Percentiles rank a stretch among this genome's conserved stretches.
Evolutionary conservation across 2,329 filamentous ascomycete species (phyloP).

Genomic region (Phialemonium atrogriseum): DNA sequence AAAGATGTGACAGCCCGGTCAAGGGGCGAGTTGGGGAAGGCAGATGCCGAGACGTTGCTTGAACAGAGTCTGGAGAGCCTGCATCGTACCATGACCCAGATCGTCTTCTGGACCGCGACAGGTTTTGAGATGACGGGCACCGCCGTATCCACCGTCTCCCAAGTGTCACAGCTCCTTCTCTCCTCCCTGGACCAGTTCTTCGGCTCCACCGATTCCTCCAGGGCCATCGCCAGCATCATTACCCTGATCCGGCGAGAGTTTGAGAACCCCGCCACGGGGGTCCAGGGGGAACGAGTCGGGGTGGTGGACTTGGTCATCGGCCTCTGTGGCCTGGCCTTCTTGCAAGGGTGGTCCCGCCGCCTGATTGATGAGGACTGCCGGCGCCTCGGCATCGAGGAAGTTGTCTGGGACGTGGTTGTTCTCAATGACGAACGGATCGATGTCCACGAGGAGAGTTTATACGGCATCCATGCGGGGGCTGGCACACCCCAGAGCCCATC

Average conservation of each 20-base stretch:
- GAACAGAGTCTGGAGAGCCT: conserved; percentile 48
- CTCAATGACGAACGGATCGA: conserved; percentile 51
- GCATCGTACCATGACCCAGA: conserved; percentile 47
- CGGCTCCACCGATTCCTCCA: conserved; percentile 60
- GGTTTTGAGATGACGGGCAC: conserved; percentile 51
- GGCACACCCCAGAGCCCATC: too few relatives aligned
- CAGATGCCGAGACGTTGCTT: conserved; percentile 48
- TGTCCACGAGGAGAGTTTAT: conserved; percentile 31
- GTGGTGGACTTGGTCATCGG: conserved; percentile 54
- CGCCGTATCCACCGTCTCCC: conserved; percentile 44
- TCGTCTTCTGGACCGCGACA: conserved; percentile 54
- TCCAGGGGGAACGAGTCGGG: conserved; percentile 49
- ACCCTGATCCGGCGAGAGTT: conserved; percentile 57
- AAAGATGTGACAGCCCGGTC: conserved; percentile 38
- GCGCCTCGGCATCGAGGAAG: conserved; percentile 41
- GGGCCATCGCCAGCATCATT: conserved; percentile 59
- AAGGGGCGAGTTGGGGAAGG: conserved; percentile 35
- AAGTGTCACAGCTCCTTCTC: conserved; percentile 49
- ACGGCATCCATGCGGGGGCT: too few relatives aligned
- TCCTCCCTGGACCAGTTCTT: conserved; percentile 55
- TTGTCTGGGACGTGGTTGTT: conserved; percentile 60
- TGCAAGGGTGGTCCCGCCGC: conserved; percentile 49
- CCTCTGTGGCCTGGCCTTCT: conserved; percentile 51
- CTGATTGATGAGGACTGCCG: conserved; percentile 40
- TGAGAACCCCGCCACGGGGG: conserved; percentile 52